Base-by-base conservation (phyloP, 2,329 filamentous ascomycete species). In the Scedosporium minutisporum region DNA sequence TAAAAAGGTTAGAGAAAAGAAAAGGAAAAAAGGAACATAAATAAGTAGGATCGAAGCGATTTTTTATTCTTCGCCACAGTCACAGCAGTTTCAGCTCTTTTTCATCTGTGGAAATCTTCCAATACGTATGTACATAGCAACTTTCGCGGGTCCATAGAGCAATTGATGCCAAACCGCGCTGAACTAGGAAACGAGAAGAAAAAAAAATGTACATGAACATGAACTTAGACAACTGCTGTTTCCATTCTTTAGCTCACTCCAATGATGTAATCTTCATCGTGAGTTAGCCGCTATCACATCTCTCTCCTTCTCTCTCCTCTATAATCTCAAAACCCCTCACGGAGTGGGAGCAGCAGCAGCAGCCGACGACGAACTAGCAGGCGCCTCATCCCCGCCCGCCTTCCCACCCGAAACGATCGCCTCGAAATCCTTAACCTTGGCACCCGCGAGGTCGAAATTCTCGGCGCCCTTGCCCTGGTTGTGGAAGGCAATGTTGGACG, bases 401-500 rank as follows among this genome's bases (percentile, higher is more conserved):
- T 9, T 25, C 44, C 44, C 44, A n/a, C 42, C 48, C 6, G 12
- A 57, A 29, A 57, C 33, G 18, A 51, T 42, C 1, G 48, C 33
- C 18, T 65, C 62, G 58, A 77, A 77, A 44, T 72, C 62, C 29
- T 71, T 66, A 3, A 74, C 72, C 59, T 70, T 67, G 6, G 72
- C 73, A 1, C 66, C 66, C 4, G 66, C 66, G 57, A 77, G 68
- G 65, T 77, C 72, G 64, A 77, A 73, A 27, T 69, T 69, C 71
- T 73, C 76, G 66, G 75, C 75, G 57, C 74, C 76, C 51, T 76
- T 70, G 64, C 69, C 71, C 51, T 55, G 51, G 58, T 78, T 73
- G 65, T 80, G 78, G 64, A 77, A 77, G 63, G 71, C 71, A 65
- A 80, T 79, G 18, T 66, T 66, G 2, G 73, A 71, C 10, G 71